phyloP scores from a whole-genome alignment of 2,329 filamentous ascomycete genomes.

The Colletotrichum sidae region DNA sequence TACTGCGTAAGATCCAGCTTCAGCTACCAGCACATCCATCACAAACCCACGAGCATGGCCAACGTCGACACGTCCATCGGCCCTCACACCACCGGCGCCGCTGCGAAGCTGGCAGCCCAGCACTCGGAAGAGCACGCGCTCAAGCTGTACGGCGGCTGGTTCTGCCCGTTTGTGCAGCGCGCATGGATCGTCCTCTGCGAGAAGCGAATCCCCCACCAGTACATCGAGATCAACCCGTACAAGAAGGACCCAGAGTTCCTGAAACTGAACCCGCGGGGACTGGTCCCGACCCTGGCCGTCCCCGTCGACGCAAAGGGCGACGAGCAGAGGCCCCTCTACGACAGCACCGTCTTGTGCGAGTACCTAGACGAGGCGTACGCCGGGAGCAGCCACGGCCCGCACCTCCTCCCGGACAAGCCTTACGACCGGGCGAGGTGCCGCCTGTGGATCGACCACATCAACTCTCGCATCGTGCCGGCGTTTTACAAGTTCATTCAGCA shows the following conservation, averaged over 20 bases:
- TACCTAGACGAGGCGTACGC: slow-evolving; percentile 80
- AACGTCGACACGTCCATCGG: slow-evolving; percentile 62
- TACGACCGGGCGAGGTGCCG: slow-evolving; percentile 74
- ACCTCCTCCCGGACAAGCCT: slow-evolving; percentile 68
- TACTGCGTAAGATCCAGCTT: background rate
- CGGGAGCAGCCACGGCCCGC: slow-evolving; percentile 55
- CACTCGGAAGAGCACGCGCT: slow-evolving; percentile 62
- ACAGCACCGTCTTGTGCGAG: slow-evolving; percentile 79
- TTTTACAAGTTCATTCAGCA: slow-evolving; percentile 75
- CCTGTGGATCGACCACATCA: slow-evolving; percentile 82
- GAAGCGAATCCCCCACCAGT: slow-evolving; percentile 79
- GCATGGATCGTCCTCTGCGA: slow-evolving; percentile 80
- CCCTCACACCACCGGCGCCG: slow-evolving; percentile 60
- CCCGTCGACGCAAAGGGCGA: slow-evolving; percentile 46
- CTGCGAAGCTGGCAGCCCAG: slow-evolving; percentile 57
- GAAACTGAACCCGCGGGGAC: slow-evolving; percentile 77
- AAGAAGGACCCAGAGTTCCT: slow-evolving; percentile 76
- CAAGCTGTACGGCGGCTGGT: slow-evolving; percentile 81
- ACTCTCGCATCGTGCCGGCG: slow-evolving; percentile 72
- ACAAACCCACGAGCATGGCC: slow-evolving; percentile 47
- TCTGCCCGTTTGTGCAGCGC: slow-evolving; percentile 78
- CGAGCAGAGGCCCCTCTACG: slow-evolving; percentile 72
- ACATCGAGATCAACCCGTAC: slow-evolving; percentile 83
- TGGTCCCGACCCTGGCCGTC: slow-evolving; percentile 77
- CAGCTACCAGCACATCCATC: background rate